Evolutionary conservation across 2,329 filamentous ascomycete species (phyloP), one percentile per base, ranked within the genome.

Genomic region (Fusarium sp.): DNA sequence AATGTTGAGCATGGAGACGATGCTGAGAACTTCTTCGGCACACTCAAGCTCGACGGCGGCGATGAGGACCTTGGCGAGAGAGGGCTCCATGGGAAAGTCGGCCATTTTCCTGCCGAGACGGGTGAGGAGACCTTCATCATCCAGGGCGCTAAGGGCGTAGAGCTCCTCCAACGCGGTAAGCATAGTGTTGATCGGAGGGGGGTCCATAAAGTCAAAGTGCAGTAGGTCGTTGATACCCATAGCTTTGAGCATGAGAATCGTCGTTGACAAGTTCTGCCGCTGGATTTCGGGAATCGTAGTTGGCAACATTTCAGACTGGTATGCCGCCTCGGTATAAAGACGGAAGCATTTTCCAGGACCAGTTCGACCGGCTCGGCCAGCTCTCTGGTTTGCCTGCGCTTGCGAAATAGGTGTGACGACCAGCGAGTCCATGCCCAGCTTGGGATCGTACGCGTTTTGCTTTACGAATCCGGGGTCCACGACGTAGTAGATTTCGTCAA

Each of bases 201-300:
- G 95, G 76, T 99, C 96, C 95, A 99, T 98, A 76, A 99, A 99
- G 81, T 98, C 95, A 76, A 99, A 99, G 77, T 97, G 94, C 12
- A 99, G 87, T 2, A 99, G 85, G 77, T 99, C 96, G 77, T 99
- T 98, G 80, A 99, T 98, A 4, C 97, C 96, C 94, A 99, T 98
- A 0, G 96, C 96, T 79, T 99, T 99, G 53, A 99, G 88, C 93
- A 98, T 97, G 48, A 99, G 87, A 79, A 99, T 98, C 0, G 95
- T 98, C 73, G 93, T 91, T 0, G 94, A 93, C 56, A 99, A 78
- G 75, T 99, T 99, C 79, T 98, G 94, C 1, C 96, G 88, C 78
- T 99, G 96, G 54, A 99, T 99, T 75, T 98, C 96, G 1, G 96
- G 96, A 31, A 98, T 97, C 0, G 94, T 95, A 0, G 95, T 98